These are phyloP conservation scores for Cercospora canescens DNA, from an alignment of 2,329 filamentous ascomycete species.

Conservation along the genomic window DNA sequence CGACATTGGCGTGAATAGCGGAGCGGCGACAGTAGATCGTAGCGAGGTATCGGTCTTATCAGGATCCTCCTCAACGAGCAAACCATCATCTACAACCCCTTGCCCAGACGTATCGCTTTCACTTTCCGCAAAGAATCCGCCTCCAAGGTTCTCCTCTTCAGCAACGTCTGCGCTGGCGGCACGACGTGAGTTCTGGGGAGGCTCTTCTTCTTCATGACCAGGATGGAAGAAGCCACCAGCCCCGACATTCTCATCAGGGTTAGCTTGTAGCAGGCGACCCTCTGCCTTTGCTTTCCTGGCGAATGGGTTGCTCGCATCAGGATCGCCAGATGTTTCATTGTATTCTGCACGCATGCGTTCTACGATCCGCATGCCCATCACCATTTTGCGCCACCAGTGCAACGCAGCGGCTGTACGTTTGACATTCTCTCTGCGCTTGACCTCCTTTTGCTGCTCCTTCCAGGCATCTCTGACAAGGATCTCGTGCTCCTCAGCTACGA, in stretches of 20 bases:
- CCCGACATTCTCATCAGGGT: constrained; percentile 26
- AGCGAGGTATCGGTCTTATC: constrained; percentile 26
- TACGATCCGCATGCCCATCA: constrained; percentile 81
- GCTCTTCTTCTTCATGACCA: constrained; percentile 37
- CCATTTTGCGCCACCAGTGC: constrained; percentile 79
- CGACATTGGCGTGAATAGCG: constrained; percentile 28
- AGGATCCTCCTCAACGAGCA: constrained; percentile 39
- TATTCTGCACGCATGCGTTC: constrained; percentile 77
- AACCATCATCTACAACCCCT: constrained; percentile 40
- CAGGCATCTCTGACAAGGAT: constrained; percentile 75
- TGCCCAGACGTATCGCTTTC: constrained; percentile 30
- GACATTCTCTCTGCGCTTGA: constrained; percentile 74
- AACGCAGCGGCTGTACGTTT: constrained; percentile 76
- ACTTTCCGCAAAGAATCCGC: constrained; percentile 32
- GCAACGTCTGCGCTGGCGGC: constrained; percentile 5
- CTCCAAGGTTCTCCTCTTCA: constrained; percentile 21
- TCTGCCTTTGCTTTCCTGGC: constrained; percentile 38
- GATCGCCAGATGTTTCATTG: constrained; percentile 42
- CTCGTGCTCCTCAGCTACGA: constrained; percentile 79
- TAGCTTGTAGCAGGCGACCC: constrained; percentile 20
- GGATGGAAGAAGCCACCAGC: constrained; percentile 46
- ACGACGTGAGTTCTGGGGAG: constrained; percentile 31
- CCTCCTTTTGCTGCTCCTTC: constrained; percentile 71
- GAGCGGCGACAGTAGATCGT: constrained; percentile 10
- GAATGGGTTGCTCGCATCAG: constrained; percentile 58